Percentiles rank a stretch among this genome's conserved stretches.
Conservation (phyloP, 371 early-diverging fungal species). For the Basidiobolus meristosporus region DNA sequence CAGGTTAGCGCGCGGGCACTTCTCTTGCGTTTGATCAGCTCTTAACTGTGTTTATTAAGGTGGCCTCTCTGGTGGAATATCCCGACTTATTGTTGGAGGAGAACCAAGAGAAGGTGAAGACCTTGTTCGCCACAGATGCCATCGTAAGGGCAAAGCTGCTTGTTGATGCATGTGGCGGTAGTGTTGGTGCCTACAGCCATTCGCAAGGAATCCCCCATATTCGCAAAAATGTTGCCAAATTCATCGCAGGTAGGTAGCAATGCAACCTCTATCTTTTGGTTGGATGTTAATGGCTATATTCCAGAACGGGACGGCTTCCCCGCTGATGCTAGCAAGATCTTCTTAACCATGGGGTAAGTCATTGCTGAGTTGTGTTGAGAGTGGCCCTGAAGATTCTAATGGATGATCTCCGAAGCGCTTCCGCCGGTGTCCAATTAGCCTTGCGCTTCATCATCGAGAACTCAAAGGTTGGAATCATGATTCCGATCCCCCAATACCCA, state of each 20-base stretch:
- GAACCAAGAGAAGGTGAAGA: slow-evolving; percentile 20
- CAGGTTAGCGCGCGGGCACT: too few species aligned
- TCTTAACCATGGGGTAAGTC: slow-evolving; percentile 64
- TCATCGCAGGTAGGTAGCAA: slow-evolving; percentile 36
- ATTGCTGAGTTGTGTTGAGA: background rate
- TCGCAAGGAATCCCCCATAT: slow-evolving; percentile 81
- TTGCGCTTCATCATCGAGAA: slow-evolving; percentile 64
- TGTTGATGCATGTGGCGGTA: slow-evolving; percentile 42
- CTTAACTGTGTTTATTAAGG: slow-evolving; percentile 26
- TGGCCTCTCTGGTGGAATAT: slow-evolving; percentile 70
- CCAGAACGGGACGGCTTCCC: slow-evolving; percentile 72
- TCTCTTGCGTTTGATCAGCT: too few species aligned
- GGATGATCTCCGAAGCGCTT: slow-evolving; percentile 22
- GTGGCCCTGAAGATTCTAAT: slow-evolving; percentile 1
- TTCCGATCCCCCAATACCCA: slow-evolving; percentile 98
- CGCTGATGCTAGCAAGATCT: slow-evolving; percentile 63
- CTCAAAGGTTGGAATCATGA: slow-evolving; percentile 77
- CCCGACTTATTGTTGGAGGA: slow-evolving; percentile 52
- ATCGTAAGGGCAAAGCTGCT: slow-evolving; percentile 63
- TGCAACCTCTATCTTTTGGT: too few species aligned
- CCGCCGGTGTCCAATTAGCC: slow-evolving; percentile 74
- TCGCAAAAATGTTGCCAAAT: slow-evolving; percentile 71
- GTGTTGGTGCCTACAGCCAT: slow-evolving; percentile 85
- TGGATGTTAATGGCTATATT: too few species aligned
- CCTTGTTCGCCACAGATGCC: slow-evolving; percentile 66